Conservation (phyloP, 179 eudicot species). For the Actinidia arguta region DNA sequence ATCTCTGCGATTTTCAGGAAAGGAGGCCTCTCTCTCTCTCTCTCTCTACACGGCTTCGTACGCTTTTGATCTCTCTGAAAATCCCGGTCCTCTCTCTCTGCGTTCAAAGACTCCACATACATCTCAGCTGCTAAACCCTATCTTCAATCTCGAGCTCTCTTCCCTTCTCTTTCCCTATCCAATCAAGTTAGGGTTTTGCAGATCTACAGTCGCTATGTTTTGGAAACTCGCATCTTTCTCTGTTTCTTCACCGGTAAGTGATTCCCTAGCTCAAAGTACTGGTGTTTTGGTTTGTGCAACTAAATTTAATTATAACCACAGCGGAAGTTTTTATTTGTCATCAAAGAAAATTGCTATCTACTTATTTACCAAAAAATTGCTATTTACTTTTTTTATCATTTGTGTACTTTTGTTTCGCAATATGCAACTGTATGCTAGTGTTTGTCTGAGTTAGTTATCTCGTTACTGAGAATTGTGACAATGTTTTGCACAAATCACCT, state of each 20-base stretch:
- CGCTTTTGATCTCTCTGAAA: conserved; percentile 6
- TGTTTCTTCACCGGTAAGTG: conserved; percentile 82
- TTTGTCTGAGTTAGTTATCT: no score
- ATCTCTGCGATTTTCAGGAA: no score
- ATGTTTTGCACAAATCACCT: no score
- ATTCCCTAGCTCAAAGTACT: not conserved
- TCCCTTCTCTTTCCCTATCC: not conserved
- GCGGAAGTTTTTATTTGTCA: not conserved
- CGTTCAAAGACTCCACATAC: not conserved
- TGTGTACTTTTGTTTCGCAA: not conserved
- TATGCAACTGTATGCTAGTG: no score
- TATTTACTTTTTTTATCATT: not conserved
- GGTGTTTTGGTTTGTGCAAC: not conserved
- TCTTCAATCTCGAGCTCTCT: not conserved
- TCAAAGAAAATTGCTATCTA: not conserved
- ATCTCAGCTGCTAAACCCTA: not conserved
- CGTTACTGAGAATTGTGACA: no score
- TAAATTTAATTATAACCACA: not conserved
- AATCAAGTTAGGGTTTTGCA: conserved; percentile 23
- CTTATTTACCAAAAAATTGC: not conserved
- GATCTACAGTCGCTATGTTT: conserved; percentile 44
- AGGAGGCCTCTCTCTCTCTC: not conserved
- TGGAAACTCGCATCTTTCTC: conserved; percentile 72
- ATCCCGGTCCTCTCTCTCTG: not conserved
- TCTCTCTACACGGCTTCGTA: conserved; percentile 5